Evolutionary conservation across 2,329 filamentous ascomycete species (phyloP).

Genomic region (Paecilomyces fulvus): DNA sequence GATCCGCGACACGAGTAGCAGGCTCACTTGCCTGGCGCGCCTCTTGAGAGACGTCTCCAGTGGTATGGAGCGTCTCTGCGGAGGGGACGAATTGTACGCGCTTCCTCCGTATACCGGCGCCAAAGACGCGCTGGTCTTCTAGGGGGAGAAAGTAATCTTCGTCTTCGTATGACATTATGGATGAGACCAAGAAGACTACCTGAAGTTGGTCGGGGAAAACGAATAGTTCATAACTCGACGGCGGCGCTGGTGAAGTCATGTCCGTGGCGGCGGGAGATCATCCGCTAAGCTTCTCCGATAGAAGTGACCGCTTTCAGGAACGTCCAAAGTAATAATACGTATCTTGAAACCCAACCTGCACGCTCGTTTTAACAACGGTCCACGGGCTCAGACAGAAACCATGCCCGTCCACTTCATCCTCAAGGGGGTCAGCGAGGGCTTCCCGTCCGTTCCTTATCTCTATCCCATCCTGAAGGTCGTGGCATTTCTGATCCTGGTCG

Average conservation of each 20-base stretch:
- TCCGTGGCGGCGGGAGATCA: constrained; percentile 13
- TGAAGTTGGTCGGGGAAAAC: not conserved
- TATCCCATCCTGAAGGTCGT: constrained; percentile 45
- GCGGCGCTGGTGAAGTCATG: not conserved
- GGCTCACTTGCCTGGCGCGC: constrained; percentile 10
- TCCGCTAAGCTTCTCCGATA: constrained; percentile 7
- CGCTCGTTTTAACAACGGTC: not conserved
- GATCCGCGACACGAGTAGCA: constrained; percentile 27
- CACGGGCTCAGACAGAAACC: constrained; percentile 8
- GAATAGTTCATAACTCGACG: not conserved
- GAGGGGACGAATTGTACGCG: constrained; percentile 53
- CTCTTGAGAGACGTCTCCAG: constrained; percentile 20
- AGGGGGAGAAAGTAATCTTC: constrained; percentile 52
- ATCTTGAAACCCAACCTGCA: not conserved
- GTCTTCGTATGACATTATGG: constrained; percentile 35
- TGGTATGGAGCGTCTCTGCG: constrained; percentile 22
- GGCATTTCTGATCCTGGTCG: constrained; percentile 45
- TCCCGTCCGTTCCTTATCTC: constrained; percentile 46
- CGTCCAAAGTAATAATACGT: not conserved
- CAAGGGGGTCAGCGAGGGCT: constrained; percentile 46
- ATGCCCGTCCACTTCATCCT: constrained; percentile 57
- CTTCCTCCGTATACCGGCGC: constrained; percentile 55
- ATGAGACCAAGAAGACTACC: constrained; percentile 8
- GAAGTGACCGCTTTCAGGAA: not conserved
- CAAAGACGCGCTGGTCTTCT: constrained; percentile 52